Base-by-base conservation (phyloP, 352 stramenopile species). In the Phytopythium oedochilum region DNA sequence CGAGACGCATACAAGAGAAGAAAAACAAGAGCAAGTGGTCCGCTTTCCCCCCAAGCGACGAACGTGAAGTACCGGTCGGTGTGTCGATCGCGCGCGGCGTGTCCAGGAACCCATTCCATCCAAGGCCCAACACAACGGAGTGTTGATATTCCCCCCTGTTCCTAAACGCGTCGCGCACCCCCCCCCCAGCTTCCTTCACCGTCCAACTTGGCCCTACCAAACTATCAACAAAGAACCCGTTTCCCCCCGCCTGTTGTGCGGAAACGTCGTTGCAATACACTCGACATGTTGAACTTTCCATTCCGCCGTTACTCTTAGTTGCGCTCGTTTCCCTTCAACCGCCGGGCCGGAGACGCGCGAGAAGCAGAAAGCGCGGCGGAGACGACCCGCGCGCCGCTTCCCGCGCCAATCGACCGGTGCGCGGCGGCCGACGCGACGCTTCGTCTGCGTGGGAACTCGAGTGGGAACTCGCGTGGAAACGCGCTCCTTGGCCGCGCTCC, bases 101-200 rank as follows among this genome's bases (percentile, higher is more conserved):
- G 48, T 17, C 11, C 49, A 55, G 20, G 25, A 40, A 23, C 46
- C n/a, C 29, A 34, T 11, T 10, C 29, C 29, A 34, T 34, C 29
- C 29, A 34, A 34, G 60, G 60, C 64, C 64, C 64, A 72, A 64
- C 68, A 72, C 67, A 40, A 72, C 64, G 64, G 64, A 68, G 67
- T 72, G 68, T 64, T 72, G 64, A 72, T 55, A 54, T 46, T 2
- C 18, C 4, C 9, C 46, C n/a, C 42, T 52, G 60, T 54, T 43
- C 52, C 56, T 58, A 43, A 23, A 28, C 58, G 26, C 32, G 64
- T 53, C 53, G 59, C 40, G 36, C 64, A 49, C 56, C 64, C 47
- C 29, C 26, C 49, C 20, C 48, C 44, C 29, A 66, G 40, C 59
- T 55, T 58, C 43, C 54, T 56, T 58, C 46, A 48, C 45, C 42